Conservation (phyloP, 2,329 filamentous ascomycete genomes). For the Pyrenochaeta sp. region DNA sequence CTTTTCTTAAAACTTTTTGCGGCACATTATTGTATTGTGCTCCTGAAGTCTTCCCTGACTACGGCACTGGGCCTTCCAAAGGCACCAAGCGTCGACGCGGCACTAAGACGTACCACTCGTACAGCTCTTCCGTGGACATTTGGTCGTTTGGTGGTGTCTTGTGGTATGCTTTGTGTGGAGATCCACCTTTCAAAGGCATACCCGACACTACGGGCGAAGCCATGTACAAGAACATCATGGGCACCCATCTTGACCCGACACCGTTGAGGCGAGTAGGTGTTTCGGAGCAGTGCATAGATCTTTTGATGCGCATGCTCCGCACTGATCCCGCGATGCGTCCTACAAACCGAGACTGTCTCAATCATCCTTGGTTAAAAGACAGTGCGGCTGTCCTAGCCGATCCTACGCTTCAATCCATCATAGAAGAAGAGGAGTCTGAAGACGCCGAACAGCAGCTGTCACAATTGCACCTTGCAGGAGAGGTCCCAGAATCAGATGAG, state of each 20-base stretch:
- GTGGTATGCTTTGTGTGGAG: conserved; percentile 81
- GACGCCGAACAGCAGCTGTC: conserved; percentile 53
- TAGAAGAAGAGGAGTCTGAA: conserved; percentile 67
- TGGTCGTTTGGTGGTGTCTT: conserved; percentile 96
- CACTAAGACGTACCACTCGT: conserved; percentile 64
- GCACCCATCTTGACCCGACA: conserved; percentile 69
- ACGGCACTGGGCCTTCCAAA: conserved; percentile 69
- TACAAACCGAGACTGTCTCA: conserved; percentile 72
- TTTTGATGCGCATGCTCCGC: conserved; percentile 80
- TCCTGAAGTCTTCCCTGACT: conserved; percentile 92
- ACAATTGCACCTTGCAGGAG: conserved; percentile 62
- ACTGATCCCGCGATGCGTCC: conserved; percentile 80
- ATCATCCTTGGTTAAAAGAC: conserved; percentile 76
- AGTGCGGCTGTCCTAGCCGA: conserved; percentile 49
- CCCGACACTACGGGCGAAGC: conserved; percentile 78
- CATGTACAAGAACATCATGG: conserved; percentile 88
- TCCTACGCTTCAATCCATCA: conserved; percentile 49
- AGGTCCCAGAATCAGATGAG: conserved; percentile 35
- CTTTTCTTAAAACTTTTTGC: conserved; percentile 94
- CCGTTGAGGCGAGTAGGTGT: conserved; percentile 67
- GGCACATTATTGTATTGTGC: conserved; percentile 95
- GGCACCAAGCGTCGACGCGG: conserved; percentile 69
- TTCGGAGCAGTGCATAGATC: conserved; percentile 73
- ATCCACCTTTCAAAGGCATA: conserved; percentile 81
- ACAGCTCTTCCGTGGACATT: conserved; percentile 91